Evolutionary conservation across 2,329 filamentous ascomycete species (phyloP).

Genomic region (Alternaria infectoria): DNA sequence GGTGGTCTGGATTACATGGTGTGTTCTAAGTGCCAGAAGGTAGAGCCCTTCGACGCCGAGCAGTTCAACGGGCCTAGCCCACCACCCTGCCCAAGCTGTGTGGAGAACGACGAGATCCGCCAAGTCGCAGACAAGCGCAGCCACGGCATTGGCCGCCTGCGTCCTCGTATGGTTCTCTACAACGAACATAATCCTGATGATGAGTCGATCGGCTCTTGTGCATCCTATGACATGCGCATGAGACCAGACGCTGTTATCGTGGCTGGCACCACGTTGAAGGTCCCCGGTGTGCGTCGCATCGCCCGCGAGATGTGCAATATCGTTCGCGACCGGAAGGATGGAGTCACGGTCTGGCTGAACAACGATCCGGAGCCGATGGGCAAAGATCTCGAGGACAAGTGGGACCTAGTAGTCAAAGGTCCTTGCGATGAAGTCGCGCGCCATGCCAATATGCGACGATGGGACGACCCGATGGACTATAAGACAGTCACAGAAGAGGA

Average conservation of each 20-base stretch:
- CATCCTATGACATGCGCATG: constrained; percentile 81
- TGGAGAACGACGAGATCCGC: constrained; percentile 76
- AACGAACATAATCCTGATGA: constrained; percentile 97
- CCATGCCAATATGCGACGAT: constrained; percentile 67
- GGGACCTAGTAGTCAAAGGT: constrained; percentile 87
- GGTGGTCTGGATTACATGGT: constrained; percentile 96
- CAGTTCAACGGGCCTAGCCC: constrained; percentile 85
- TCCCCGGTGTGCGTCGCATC: constrained; percentile 87
- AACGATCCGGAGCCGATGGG: constrained; percentile 82
- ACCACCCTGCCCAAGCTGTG: constrained; percentile 78
- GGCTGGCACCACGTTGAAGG: constrained; percentile 93
- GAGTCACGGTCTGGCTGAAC: constrained; percentile 94
- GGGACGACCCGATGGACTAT: constrained; percentile 57
- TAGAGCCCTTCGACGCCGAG: constrained; percentile 76
- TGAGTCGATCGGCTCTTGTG: constrained; percentile 92
- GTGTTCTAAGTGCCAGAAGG: constrained; percentile 86
- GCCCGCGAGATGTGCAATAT: constrained; percentile 89
- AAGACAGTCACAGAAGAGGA: constrained; percentile 46
- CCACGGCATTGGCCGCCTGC: constrained; percentile 87
- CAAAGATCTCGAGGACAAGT: constrained; percentile 87
- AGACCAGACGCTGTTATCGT: constrained; percentile 92
- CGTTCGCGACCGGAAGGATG: constrained; percentile 80
- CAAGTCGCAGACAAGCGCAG: constrained; percentile 84
- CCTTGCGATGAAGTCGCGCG: constrained; percentile 87
- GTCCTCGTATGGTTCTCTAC: constrained; percentile 94